A percentile compares a stretch with the other conserved stretches of the same genome.
Conservation (phyloP, 306 rosid species). For the Senna tora region DNA sequence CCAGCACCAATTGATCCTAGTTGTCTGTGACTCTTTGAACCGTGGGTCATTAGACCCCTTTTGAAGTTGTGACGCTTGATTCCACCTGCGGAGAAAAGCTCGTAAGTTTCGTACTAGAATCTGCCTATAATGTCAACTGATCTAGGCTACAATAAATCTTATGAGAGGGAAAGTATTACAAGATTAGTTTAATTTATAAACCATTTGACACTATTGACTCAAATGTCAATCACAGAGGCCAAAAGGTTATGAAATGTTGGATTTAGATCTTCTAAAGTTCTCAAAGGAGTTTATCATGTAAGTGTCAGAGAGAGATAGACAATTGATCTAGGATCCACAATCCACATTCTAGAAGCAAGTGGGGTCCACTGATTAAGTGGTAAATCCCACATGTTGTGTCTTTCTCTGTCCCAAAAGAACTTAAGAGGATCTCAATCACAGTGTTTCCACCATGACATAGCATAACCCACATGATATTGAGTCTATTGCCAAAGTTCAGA, state of each 20-base stretch:
- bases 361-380: neutral
- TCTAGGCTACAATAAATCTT: neutral
- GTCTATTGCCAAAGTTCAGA: neutral
- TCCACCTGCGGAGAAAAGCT: slow-evolving; percentile 58
- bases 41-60: slow-evolving; percentile 90
- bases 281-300: neutral
- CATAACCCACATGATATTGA: neutral
- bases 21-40: slow-evolving; percentile 95
- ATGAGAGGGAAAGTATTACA: neutral
- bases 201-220: neutral
- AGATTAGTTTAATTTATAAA: neutral
- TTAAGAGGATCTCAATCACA: neutral
- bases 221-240: neutral
- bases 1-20: slow-evolving; percentile 96
- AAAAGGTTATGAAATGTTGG: neutral
- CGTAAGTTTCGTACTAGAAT: neutral
- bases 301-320: neutral
- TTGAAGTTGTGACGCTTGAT: slow-evolving; percentile 84
- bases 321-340: neutral
- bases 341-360: neutral
- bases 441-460: neutral
- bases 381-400: too few species aligned
- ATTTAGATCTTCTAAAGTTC: neutral
- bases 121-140: neutral
- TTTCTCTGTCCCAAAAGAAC: too few species aligned